Base-by-base conservation (phyloP, 495 filamentous ascomycete species). In the Neurospora sp. region DNA sequence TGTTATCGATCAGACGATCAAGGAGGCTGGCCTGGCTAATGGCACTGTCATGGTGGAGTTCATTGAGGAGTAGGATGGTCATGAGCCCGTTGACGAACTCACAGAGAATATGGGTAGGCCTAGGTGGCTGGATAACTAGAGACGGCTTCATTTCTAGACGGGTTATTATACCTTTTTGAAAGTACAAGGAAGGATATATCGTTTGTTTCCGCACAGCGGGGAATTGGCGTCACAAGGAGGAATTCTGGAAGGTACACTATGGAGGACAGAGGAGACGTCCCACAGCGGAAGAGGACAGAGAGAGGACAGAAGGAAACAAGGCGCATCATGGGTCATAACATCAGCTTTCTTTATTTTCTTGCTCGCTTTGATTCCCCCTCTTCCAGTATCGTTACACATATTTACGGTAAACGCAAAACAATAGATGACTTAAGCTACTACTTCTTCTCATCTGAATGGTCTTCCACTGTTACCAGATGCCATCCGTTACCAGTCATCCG, bases 11-110 rank as follows among this genome's bases (percentile, higher is more conserved):
- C 81, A 87, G 72, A 93, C 89, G 23, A 92, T 99, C 69, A 88
- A 89, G 71, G 91, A 93, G 78, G 94, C 94, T 2, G 94, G 96
- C 2, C 80, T 99, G 75, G 94, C 92, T 83, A 95, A 95, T 77
- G 93, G 90, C 16, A 97, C 92, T 0, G 90, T 99, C 42, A 97
- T 96, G 92, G 90, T 99, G 46, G 96, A 97, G 79, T 96, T 91
- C 77, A 79, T 93, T 70, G 90, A 92, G 78, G 89, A 90, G 16
- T 91, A 66, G 54, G 27, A 66, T 8, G 6, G 5, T 14, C 23
- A 66, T 35, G 27, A 37, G 27, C 12, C 23, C 7, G 12, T 66
- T 27, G 12, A 37, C 54, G 27, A 66, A 18, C 54, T 66, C 27
- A 35, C 27, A 5, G 14, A 35, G 14, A 18, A 18, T 8, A 16